These are phyloP conservation scores for Amphibolis antarctica DNA, from an alignment of 106 monocot species.

Conservation along the genomic window DNA sequence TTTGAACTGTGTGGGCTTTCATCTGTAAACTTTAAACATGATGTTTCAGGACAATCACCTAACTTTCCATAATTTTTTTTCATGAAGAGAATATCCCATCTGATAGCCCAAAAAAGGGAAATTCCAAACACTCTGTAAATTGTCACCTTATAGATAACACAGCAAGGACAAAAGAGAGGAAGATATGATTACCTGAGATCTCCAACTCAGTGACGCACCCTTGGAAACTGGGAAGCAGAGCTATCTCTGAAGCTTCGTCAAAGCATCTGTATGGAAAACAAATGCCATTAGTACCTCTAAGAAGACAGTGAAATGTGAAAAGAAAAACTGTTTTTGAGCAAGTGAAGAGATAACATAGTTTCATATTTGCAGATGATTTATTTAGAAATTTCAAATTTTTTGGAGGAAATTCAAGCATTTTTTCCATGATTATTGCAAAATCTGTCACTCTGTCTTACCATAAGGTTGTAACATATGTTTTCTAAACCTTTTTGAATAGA, in stretches of 20 bases:
- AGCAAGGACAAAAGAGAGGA: background rate
- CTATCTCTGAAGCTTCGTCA: conserved; percentile 23
- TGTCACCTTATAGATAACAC: no score
- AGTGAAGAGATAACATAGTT: background rate
- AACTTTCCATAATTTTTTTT: no score
- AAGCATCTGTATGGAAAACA: conserved; percentile 15
- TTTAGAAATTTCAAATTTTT: background rate
- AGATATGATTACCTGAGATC: conserved; percentile 13
- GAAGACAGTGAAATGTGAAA: background rate
- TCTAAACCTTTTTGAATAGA: no score
- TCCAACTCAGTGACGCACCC: conserved; percentile 13
- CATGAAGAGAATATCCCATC: no score
- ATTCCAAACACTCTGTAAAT: no score
- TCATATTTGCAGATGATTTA: background rate
- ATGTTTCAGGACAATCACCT: no score
- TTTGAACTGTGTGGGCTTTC: no score
- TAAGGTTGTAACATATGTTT: background rate
- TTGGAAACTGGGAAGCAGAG: conserved; percentile 14
- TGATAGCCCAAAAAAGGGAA: no score
- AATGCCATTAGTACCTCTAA: background rate
- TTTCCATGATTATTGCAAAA: background rate
- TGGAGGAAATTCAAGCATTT: background rate
- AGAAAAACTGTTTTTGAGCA: background rate
- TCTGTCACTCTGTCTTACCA: background rate
- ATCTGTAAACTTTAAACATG: no score